These are phyloP conservation scores for Claviceps fusiformis DNA, from an alignment of 2,329 filamentous ascomycete species.

Conservation along the genomic window DNA sequence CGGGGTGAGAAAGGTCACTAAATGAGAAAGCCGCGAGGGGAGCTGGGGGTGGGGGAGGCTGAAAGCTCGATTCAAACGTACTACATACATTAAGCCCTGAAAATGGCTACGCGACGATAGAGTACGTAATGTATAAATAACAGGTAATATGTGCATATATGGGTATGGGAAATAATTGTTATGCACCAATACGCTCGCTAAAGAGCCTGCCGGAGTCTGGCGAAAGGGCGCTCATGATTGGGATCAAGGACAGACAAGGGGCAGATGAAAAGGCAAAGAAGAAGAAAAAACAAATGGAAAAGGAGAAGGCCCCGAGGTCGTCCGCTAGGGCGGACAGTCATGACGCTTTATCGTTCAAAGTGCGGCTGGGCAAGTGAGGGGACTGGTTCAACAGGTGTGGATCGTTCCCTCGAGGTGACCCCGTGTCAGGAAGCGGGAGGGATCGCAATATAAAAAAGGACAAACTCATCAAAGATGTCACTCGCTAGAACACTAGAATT, in stretches of 20 bases:
- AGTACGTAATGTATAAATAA: constrained; percentile 26
- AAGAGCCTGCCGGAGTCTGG: constrained; percentile 13
- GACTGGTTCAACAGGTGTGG: background rate
- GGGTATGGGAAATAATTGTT: constrained; percentile 9
- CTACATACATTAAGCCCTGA: constrained; percentile 17
- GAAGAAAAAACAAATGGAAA: background rate
- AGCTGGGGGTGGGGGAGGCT: background rate
- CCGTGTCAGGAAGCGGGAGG: constrained; percentile 4
- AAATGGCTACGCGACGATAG: constrained; percentile 18
- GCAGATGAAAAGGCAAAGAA: background rate
- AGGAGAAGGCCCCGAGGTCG: background rate
- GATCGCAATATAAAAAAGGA: no score
- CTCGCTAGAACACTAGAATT: constrained; percentile 24
- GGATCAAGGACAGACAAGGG: background rate
- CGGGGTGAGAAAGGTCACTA: constrained; percentile 5
- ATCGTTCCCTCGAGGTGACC: constrained; percentile 4
- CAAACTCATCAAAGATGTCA: constrained; percentile 23
- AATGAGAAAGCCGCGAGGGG: background rate
- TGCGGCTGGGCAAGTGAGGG: background rate
- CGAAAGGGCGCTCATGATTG: constrained; percentile 8
- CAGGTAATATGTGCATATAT: constrained; percentile 23
- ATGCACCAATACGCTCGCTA: constrained; percentile 22
- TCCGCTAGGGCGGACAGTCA: constrained; percentile 1
- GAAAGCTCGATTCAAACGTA: constrained; percentile 10
- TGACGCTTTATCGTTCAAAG: background rate